Evolutionary conservation across 2,329 filamentous ascomycete species (phyloP).

Genomic region (Penicillium sp.): DNA sequence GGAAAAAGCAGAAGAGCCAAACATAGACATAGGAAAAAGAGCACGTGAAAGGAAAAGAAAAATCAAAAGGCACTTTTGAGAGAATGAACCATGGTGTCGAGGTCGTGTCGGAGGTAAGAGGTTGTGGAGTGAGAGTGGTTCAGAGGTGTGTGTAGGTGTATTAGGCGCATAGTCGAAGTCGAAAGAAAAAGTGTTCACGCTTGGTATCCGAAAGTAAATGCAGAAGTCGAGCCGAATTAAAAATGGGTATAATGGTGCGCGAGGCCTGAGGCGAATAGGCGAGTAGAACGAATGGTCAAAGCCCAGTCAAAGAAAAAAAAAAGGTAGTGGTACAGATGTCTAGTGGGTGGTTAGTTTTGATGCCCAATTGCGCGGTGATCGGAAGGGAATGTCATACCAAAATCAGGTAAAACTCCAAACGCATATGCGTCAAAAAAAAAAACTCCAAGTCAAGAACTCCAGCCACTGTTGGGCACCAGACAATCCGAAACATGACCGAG

Average conservation of each 20-base stretch:
- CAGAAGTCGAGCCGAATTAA: constrained; percentile 25
- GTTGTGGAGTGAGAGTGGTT: constrained; percentile 4
- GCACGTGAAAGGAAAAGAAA: constrained; percentile 15
- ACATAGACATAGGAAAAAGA: constrained; percentile 14
- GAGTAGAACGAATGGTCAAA: constrained; percentile 19
- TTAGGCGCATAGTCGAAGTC: constrained; percentile 15
- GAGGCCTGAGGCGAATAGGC: constrained; percentile 20
- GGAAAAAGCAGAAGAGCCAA: constrained; percentile 16
- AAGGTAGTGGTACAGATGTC: constrained; percentile 35
- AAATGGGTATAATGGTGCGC: constrained; percentile 32
- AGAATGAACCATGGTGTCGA: constrained; percentile 13
- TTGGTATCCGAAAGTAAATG: constrained; percentile 29
- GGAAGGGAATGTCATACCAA: constrained; percentile 26
- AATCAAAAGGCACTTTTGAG: constrained; percentile 27
- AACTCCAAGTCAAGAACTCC: constrained; percentile 21
- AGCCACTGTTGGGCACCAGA: constrained; percentile 27
- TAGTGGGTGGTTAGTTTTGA: constrained; percentile 23
- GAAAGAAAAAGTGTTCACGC: constrained; percentile 22
- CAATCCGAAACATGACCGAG: constrained; percentile 16
- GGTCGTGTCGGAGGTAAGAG: constrained; percentile 12
- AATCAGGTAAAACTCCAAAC: constrained; percentile 26
- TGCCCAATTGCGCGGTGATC: constrained; percentile 22
- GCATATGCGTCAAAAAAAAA: constrained; percentile 27
- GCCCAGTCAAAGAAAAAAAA: constrained; percentile 10
- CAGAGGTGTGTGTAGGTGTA: constrained; percentile 2